Percentiles rank a stretch among this genome's conserved stretches.
Evolutionary conservation across 2,329 filamentous ascomycete genomes (phyloP).

Genomic region (Phialemoniopsis sp.): DNA sequence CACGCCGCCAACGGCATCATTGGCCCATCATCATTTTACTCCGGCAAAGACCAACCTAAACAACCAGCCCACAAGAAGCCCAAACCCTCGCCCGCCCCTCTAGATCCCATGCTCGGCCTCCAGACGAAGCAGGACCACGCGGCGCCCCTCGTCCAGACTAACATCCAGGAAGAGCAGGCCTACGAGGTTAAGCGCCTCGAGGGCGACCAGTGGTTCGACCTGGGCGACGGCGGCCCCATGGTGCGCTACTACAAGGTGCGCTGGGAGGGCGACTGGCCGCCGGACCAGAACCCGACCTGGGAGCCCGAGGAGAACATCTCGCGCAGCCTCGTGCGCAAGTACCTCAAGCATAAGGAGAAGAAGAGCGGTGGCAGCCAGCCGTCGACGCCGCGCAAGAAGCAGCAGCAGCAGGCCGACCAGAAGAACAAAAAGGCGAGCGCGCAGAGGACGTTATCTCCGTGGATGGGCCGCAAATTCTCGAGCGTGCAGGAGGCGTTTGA

Average conservation of each 20-base stretch:
- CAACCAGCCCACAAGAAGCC: no score
- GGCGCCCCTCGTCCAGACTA: neutral
- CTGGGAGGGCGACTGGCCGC: slow-evolving; percentile 55
- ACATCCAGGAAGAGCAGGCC: slow-evolving; percentile 16
- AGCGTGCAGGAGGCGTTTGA: slow-evolving; percentile 21
- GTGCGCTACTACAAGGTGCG: slow-evolving; percentile 46
- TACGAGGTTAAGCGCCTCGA: slow-evolving; percentile 43
- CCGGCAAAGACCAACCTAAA: no score
- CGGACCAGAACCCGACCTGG: slow-evolving; percentile 53
- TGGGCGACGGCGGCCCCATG: slow-evolving; percentile 21
- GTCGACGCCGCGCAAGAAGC: no score
- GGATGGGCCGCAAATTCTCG: neutral
- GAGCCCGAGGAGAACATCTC: slow-evolving; percentile 51
- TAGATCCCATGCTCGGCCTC: no score
- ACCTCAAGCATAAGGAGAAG: slow-evolving; percentile 26
- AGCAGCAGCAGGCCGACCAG: neutral
- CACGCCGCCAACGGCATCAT: no score
- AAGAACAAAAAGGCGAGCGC: neutral
- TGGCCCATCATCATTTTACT: no score
- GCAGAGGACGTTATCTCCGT: neutral
- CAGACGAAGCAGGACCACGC: no score
- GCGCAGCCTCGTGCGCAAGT: slow-evolving; percentile 32
- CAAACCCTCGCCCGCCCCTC: no score
- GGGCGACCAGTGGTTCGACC: slow-evolving; percentile 30
- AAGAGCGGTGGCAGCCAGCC: slow-evolving; percentile 10